A percentile compares a stretch with the other conserved stretches of the same genome.
Conservation (phyloP, 2,329 filamentous ascomycete species). For the Venturia carpophila region DNA sequence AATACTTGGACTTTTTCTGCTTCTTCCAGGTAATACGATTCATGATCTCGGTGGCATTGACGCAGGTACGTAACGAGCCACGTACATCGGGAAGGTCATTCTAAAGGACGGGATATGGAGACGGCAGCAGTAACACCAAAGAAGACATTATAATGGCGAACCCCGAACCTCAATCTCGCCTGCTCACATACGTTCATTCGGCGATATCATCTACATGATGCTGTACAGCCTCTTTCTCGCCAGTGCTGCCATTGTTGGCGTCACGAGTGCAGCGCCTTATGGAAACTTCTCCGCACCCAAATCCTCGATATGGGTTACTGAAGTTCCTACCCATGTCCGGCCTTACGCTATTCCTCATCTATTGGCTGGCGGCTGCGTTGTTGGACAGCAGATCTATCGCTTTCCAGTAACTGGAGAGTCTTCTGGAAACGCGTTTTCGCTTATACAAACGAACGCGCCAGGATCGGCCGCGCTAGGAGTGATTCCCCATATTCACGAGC, state of each 20-base stretch:
- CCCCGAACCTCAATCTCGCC: background rate
- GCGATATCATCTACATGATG: background rate
- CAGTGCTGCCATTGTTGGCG: background rate
- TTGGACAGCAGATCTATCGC: slow-evolving; percentile 9
- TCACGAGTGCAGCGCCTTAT: background rate
- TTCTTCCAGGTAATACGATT: background rate
- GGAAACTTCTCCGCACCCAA: background rate
- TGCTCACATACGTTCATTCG: background rate
- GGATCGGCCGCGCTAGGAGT: slow-evolving; percentile 34
- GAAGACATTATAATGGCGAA: background rate
- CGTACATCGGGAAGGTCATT: background rate
- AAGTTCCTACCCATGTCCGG: background rate
- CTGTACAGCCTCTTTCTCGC: background rate
- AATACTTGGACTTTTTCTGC: background rate
- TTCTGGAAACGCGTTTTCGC: slow-evolving; percentile 6
- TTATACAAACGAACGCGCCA: slow-evolving; percentile 24
- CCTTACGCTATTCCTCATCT: slow-evolving; percentile 10
- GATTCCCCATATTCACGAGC: slow-evolving; percentile 37
- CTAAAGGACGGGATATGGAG: background rate
- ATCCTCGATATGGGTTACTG: slow-evolving; percentile 1
- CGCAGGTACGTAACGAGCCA: background rate
- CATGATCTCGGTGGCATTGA: background rate
- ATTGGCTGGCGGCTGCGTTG: background rate
- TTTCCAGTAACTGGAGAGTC: slow-evolving; percentile 6
- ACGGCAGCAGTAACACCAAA: background rate